Evolutionary conservation across 192 early-diverging fungal species (phyloP), one percentile per base, ranked within the genome.

Genomic region (Powellomyces hirtus): DNA sequence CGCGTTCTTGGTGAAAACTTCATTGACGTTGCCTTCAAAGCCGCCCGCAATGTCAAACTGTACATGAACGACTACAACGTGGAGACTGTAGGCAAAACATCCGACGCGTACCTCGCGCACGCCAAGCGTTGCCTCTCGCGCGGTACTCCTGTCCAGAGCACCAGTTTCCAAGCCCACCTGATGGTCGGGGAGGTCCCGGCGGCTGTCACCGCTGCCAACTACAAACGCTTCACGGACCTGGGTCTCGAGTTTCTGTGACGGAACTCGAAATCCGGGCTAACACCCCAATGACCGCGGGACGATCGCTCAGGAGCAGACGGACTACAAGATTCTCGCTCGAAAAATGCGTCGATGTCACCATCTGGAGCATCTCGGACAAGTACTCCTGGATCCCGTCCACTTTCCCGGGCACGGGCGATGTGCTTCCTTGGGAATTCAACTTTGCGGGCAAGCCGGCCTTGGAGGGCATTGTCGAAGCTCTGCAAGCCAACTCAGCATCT

Each of bases 51-150:
- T 36, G 75, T 56, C 0, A 72, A 72, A 63, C 71, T 72, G 49
- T 72, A 40, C 73, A 76, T 76, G 40, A 72, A 72, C 49, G 71
- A 72, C 64, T 72, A 72, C 63, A 72, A 72, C 37, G 11, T 68
- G 7, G 66, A 68, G 24, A 34, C 46, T 31, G 74, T 22, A 31
- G 56, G 38, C 26, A 75, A 75, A 46, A 31, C 50, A 30, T 59
- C 50, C 35, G 71, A 66, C 60, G 45, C 70, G 10, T 44, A 44
- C 1, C 29, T 67, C 18, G 70, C 75, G 24, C 30, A 58, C 20
- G 71, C 70, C 35, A 52, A 36, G 8, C 34, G 70, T 29, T 40
- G 33, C 20, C 53, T 35, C 29, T 16, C 74, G 20, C 72, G 68
- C 29, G 60, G 60, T 18, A 59, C 68, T 63, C 71, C 71, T 22